Evolutionary conservation across 1,284 basidiomycete species (phyloP).

Genomic region (Phlebopus sp.): DNA sequence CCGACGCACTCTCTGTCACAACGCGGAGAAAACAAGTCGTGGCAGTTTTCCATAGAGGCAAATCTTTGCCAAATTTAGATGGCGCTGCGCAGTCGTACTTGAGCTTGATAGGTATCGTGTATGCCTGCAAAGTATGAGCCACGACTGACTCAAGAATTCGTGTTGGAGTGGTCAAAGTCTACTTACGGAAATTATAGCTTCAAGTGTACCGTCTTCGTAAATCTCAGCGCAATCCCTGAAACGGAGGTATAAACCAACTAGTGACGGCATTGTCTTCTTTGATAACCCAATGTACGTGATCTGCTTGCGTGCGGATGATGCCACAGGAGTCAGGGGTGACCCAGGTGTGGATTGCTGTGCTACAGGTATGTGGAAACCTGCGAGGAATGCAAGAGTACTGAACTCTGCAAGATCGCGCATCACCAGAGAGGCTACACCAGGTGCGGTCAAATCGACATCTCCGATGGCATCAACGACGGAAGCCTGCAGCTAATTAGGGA

Average conservation of each 20-base stretch:
- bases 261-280: conserved; percentile 83
- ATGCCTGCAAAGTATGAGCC: conserved; percentile 52
- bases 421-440: conserved; percentile 68
- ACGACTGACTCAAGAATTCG: background rate
- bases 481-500: conserved; percentile 38
- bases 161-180: background rate
- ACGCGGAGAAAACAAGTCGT: conserved; percentile 68
- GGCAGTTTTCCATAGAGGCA: conserved; percentile 91
- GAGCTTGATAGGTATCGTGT: conserved; percentile 86
- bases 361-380: conserved; percentile 58
- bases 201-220: conserved; percentile 81
- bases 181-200: conserved; percentile 77
- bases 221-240: conserved; percentile 63
- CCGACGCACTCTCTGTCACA: conserved; percentile 60
- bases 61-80: conserved; percentile 80
- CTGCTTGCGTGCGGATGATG: conserved; percentile 48
- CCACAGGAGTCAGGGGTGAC: conserved; percentile 25
- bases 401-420: conserved; percentile 85
- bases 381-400: conserved; percentile 79
- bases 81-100: conserved; percentile 92
- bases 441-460: conserved; percentile 60
- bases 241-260: conserved; percentile 68
- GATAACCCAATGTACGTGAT: conserved; percentile 86
- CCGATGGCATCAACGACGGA: conserved; percentile 70
- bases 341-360: conserved; percentile 10